phyloP scores from a whole-genome alignment of 2,329 filamentous ascomycete species.

The Phialemonium atrogriseum region DNA sequence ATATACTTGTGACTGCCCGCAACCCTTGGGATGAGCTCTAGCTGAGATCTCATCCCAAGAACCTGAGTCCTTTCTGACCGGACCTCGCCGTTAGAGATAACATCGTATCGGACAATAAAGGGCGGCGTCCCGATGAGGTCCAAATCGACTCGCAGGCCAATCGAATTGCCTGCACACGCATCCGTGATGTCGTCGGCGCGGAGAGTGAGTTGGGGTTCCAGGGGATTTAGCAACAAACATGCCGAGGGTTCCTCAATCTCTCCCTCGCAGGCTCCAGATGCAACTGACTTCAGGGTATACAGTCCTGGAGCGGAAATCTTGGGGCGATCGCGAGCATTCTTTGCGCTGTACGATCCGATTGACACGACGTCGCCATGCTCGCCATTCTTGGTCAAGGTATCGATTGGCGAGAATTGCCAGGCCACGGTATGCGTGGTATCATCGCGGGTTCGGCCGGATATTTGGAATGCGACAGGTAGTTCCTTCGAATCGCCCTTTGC shows the following conservation, averaged over 20 bases:
- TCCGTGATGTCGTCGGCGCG: constrained; percentile 78
- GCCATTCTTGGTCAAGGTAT: constrained; percentile 59
- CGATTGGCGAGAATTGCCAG: constrained; percentile 75
- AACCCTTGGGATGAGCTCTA: constrained; percentile 72
- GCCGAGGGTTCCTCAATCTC: constrained; percentile 90
- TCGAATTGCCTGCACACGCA: constrained; percentile 88
- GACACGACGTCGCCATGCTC: constrained; percentile 57
- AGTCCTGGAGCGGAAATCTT: constrained; percentile 70
- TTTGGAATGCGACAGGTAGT: constrained; percentile 64
- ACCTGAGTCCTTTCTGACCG: constrained; percentile 49
- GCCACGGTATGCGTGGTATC: constrained; percentile 64
- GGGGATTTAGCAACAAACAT: constrained; percentile 85
- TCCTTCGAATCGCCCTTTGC: constrained; percentile 61
- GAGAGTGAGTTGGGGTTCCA: constrained; percentile 72
- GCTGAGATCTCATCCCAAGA: constrained; percentile 68
- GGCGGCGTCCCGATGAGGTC: constrained; percentile 89
- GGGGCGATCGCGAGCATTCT: constrained; percentile 54
- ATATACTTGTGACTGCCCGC: constrained; percentile 83
- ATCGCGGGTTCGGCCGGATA: constrained; percentile 48
- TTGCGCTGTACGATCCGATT: constrained; percentile 50
- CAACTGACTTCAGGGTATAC: constrained; percentile 75
- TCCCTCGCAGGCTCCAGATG: constrained; percentile 73
- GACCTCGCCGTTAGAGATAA: constrained; percentile 53
- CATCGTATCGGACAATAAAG: constrained; percentile 73
- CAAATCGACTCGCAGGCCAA: constrained; percentile 80